Base-by-base conservation (phyloP, 345 rosid genomes). In the Microthlaspi erraticum region DNA sequence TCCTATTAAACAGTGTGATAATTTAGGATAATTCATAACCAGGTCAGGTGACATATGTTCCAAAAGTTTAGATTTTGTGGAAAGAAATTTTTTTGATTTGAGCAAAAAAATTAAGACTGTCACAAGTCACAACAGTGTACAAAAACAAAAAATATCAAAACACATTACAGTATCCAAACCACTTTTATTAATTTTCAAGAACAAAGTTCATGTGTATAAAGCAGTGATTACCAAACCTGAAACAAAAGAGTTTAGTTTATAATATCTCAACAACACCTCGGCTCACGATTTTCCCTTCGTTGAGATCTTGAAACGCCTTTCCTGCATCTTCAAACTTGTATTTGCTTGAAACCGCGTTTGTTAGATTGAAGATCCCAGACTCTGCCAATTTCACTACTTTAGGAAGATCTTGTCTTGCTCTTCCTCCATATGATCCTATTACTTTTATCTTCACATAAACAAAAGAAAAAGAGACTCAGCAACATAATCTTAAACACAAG, bases 351-450 rank as follows among this genome's bases (percentile, higher is more conserved):
- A 93, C 96, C 12, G 97, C 94, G 17, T 70, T 72, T 41, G 20
- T 46, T 20, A 93, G 87, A 78, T 89, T 85, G 86, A 93, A 93
- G 10, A 89, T 76, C 16, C 98, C 98, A 9, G 96, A 70, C 81
- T 93, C 97, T 17, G 98, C 98, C 55, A 93, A 78, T 63, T 80
- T 93, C 23, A 93, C 91, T 73, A 91, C 39, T 75, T 91, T 91
- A 5, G 98, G 96, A 75, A 91, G 94, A 85, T 93, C 98, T 77
- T 91, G 94, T 77, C 97, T 87, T 39, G 98, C 93, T 67, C 98
- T 84, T 59, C 84, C 98, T 71, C 98, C 98, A 17, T 91, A 93
- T 0, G 98, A 93, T 0, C 98, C 97, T 19, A 93, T 87, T 1
- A 93, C 88, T 78, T 85, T 82, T 46, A 93, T 80, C 97, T 93